Conservation (phyloP, 106 monocot genomes). For the Dactylorhiza incarnata region DNA sequence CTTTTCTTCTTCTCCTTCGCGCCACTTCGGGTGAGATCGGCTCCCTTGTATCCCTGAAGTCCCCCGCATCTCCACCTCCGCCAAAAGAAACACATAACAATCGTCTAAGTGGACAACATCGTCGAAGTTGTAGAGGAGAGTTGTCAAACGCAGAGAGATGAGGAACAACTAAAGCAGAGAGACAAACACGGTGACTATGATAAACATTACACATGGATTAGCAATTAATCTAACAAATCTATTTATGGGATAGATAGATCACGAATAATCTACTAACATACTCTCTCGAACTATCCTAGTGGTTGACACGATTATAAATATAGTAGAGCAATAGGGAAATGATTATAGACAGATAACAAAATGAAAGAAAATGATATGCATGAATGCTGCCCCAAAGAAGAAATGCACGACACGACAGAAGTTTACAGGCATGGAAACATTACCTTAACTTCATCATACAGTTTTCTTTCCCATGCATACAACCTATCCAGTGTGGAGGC, state of each 20-base stretch:
- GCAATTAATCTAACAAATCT: neutral
- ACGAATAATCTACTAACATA: neutral
- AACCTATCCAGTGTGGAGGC: conserved; percentile 88
- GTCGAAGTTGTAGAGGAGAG: no score
- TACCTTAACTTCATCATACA: conserved; percentile 99
- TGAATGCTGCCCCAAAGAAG: neutral
- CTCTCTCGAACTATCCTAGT: neutral
- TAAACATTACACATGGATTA: neutral
- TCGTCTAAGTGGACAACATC: no score
- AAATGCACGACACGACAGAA: neutral
- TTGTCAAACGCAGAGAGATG: no score
- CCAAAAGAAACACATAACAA: no score
- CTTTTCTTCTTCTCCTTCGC: no score
- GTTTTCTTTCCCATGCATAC: conserved; percentile 98
- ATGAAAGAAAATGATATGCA: neutral
- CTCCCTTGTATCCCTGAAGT: no score
- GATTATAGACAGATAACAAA: neutral
- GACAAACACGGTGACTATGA: neutral
- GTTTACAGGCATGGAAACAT: neutral
- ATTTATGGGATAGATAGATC: neutral
- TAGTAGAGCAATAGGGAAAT: neutral
- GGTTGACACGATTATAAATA: neutral
- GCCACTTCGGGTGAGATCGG: no score
- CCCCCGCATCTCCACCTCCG: no score
- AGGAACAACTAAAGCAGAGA: neutral